phyloP scores from a whole-genome alignment of 148 eudicot species.

The Pouteria glomerata region DNA sequence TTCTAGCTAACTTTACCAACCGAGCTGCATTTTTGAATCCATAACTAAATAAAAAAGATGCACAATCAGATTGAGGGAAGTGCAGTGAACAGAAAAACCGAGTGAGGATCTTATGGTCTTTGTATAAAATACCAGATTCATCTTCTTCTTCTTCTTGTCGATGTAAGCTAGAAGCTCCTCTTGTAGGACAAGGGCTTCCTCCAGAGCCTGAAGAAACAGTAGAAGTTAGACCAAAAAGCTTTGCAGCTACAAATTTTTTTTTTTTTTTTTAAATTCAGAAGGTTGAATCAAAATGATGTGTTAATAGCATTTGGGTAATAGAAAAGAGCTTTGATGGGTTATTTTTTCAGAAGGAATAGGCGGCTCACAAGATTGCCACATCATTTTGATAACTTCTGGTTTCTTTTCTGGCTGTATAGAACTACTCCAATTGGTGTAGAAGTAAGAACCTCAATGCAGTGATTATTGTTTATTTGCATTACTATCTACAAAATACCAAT shows the following conservation, averaged over 20 bases:
- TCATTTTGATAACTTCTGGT: too few relatives aligned
- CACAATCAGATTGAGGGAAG: slow-evolving; percentile 4
- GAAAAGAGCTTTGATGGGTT: too few relatives aligned
- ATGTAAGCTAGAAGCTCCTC: slow-evolving; percentile 59
- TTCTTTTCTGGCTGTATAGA: too few relatives aligned
- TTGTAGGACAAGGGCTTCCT: slow-evolving; percentile 62
- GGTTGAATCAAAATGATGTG: too few relatives aligned
- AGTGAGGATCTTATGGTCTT: neutral
- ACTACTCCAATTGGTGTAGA: too few relatives aligned
- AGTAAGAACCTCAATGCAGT: too few relatives aligned
- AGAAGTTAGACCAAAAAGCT: neutral
- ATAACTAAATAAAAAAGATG: neutral
- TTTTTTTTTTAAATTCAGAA: too few relatives aligned
- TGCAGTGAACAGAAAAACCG: neutral
- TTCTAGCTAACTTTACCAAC: slow-evolving; percentile 17
- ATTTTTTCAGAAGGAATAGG: too few relatives aligned
- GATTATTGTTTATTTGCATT: neutral
- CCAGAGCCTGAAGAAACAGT: slow-evolving; percentile 43
- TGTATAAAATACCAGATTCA: slow-evolving; percentile 35
- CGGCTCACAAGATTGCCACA: too few relatives aligned
- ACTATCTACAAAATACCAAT: neutral
- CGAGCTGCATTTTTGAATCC: slow-evolving; percentile 9
- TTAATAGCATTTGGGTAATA: too few relatives aligned
- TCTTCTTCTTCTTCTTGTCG: slow-evolving; percentile 77
- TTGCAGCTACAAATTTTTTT: too few relatives aligned